Evolutionary conservation across 108 stramenopile species (phyloP).

Genomic region (Pseudonitzschia multiseries): DNA sequence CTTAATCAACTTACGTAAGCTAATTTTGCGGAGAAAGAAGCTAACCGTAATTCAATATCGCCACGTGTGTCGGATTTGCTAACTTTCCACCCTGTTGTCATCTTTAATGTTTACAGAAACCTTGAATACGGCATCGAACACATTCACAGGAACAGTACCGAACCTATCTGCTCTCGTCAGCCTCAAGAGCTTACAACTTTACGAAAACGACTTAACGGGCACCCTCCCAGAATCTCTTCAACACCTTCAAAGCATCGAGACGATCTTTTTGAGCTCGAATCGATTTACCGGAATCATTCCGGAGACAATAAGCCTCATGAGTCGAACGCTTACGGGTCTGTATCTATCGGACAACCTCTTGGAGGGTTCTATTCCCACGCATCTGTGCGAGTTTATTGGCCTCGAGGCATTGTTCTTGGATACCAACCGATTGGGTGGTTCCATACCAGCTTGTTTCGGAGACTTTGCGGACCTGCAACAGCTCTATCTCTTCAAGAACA

Average conservation of each 20-base stretch:
- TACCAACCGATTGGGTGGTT: conserved; percentile 50
- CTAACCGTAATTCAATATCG: no score
- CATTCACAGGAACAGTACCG: conserved; percentile 44
- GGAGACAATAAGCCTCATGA: conserved; percentile 25
- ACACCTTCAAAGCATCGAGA: conserved; percentile 20
- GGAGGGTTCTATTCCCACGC: conserved; percentile 54
- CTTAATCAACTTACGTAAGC: conserved; percentile 37
- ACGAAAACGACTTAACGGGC: conserved; percentile 60
- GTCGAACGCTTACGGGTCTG: conserved; percentile 45
- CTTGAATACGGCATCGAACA: conserved; percentile 28
- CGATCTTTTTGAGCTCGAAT: conserved; percentile 51
- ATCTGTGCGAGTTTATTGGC: conserved; percentile 41
- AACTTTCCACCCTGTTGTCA: neutral
- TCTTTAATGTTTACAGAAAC: neutral
- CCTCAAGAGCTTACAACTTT: conserved; percentile 57
- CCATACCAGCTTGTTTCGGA: conserved; percentile 63
- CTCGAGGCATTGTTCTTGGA: conserved; percentile 58
- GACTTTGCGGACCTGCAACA: conserved; percentile 53
- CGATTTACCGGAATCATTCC: conserved; percentile 65
- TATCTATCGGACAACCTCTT: conserved; percentile 72
- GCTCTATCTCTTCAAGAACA: conserved; percentile 52
- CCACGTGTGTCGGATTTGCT: neutral
- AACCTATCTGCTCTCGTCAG: conserved; percentile 32
- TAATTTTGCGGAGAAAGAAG: neutral
- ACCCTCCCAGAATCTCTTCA: conserved; percentile 44